Evolutionary conservation across 306 rosid species (phyloP).

Genomic region (Trifolium repens): DNA sequence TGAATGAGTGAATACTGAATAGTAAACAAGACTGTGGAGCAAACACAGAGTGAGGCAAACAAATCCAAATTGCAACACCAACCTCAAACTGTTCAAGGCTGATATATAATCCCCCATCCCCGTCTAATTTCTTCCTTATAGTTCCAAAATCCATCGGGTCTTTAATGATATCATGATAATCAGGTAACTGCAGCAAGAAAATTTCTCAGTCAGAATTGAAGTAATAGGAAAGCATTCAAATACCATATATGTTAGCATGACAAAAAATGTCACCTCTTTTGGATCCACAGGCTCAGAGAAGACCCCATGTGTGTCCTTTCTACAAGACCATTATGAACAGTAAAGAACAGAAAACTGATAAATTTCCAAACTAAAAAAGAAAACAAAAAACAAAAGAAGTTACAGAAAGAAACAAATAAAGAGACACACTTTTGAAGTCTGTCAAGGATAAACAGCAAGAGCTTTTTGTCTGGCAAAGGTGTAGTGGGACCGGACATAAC

Average conservation of each 20-base stretch:
- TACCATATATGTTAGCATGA: slow-evolving; percentile 1
- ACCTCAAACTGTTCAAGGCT: slow-evolving; percentile 88
- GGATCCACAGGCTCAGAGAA: slow-evolving; percentile 97
- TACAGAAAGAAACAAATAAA: slow-evolving; percentile 39
- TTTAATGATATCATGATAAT: slow-evolving; percentile 76
- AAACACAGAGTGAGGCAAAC: not conserved
- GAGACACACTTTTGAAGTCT: slow-evolving; percentile 91
- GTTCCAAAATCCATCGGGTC: slow-evolving; percentile 95
- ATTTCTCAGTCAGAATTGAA: slow-evolving; percentile 26
- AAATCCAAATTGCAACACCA: slow-evolving; percentile 36
- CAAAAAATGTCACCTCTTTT: slow-evolving; percentile 65
- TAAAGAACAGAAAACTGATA: slow-evolving; percentile 39
- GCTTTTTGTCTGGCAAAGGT: slow-evolving; percentile 99
- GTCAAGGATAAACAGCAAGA: slow-evolving; percentile 95
- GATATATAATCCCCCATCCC: slow-evolving; percentile 64
- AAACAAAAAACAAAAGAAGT: slow-evolving; percentile 13
- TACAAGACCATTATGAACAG: slow-evolving; percentile 52
- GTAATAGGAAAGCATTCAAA: slow-evolving; percentile 29
- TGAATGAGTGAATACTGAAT: slow-evolving; percentile 28
- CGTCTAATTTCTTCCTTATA: slow-evolving; percentile 74
- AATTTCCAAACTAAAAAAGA: slow-evolving; percentile 41
- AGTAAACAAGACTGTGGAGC: not conserved
- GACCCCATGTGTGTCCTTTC: slow-evolving; percentile 94
- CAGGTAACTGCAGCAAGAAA: slow-evolving; percentile 76
- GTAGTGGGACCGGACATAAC: slow-evolving; percentile 96